Evolutionary conservation across 2,329 filamentous ascomycete species (phyloP), one percentile per base, ranked within the genome.

Genomic region (Aspergillus carbonarius): DNA sequence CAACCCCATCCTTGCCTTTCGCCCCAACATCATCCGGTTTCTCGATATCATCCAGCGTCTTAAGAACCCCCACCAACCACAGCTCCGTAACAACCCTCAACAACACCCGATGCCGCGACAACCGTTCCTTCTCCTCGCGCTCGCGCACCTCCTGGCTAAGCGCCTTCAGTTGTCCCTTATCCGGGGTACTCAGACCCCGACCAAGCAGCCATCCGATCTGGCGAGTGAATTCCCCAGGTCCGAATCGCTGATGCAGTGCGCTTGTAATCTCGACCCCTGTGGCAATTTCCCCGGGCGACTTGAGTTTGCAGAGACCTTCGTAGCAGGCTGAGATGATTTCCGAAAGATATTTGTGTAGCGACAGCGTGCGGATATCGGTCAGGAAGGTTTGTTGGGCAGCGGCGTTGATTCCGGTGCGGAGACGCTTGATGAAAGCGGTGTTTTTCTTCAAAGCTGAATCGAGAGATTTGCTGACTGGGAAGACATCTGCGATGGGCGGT

Each of bases 371-470:
- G 68, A 96, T 93, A 73, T 98, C 93, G 73, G 93, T 87, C 49
- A 96, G 80, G 77, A 98, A 96, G 59, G 92, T 95, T 65, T 85
- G 82, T 55, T 93, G 86, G 56, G 90, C 91, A 57, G 92, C 83
- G 50, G 91, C 80, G 63, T 90, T 93, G 63, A 98, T 88, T 60
- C 92, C 91, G 59, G 93, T 97, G 68, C 93, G 91, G 57, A 98
- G 83, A 70, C 93, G 91, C 78, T 96, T 97, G 73, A 98, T 98
- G 76, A 98, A 97, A 65, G 93, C 92, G 4, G 93, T 98, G 70
- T 98, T 98, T 82, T 97, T 98, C 80, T 96, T 97, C 75, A 98
- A 83, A 53, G 93, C 95, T 54, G 93, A 96, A 76, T 98, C 93
- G 71, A 98, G 88, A 30, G 90, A 89, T 71, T 85, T 84, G 75